Evolutionary conservation across 306 rosid species (phyloP).

Genomic region (Elaeagnus macrophylla): DNA sequence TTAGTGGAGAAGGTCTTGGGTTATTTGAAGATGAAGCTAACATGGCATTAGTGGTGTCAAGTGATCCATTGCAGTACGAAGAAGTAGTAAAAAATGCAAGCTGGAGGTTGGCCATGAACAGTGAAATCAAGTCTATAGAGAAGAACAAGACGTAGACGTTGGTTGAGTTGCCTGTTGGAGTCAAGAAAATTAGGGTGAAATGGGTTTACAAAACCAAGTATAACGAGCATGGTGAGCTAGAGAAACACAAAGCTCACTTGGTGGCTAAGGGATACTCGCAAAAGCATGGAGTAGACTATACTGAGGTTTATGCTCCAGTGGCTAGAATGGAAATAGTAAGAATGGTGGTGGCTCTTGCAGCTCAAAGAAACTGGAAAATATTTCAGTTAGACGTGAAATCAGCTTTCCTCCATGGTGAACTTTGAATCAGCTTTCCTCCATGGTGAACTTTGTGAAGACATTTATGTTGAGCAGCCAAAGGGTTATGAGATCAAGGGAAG

Average conservation of each 20-base stretch:
- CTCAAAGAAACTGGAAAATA: background rate
- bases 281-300: background rate
- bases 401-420: too few species aligned
- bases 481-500: conserved; percentile 7
- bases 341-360: conserved; percentile 7
- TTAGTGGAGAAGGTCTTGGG: conserved; percentile 10
- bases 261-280: conserved; percentile 1
- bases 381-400: conserved; percentile 11
- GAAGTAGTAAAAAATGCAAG: background rate
- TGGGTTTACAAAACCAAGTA: conserved; percentile 6
- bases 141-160: background rate
- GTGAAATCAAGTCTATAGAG: conserved; percentile 1
- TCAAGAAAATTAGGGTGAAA: conserved; percentile 11
- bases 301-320: conserved; percentile 4
- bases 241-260: background rate
- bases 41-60: background rate
- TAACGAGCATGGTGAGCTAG: background rate
- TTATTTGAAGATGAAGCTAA: conserved; percentile 10
- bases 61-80: conserved; percentile 1
- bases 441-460: conserved; percentile 7
- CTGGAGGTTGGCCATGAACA: conserved; percentile 11
- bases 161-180: background rate
- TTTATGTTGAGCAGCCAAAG: conserved; percentile 12
- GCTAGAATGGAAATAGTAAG: conserved; percentile 10
- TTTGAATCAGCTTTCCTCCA: background rate